Evolutionary conservation across 768 basidiomycete genomes (phyloP), one percentile per base, ranked within the genome.

Genomic region (Lactarius tabidus): DNA sequence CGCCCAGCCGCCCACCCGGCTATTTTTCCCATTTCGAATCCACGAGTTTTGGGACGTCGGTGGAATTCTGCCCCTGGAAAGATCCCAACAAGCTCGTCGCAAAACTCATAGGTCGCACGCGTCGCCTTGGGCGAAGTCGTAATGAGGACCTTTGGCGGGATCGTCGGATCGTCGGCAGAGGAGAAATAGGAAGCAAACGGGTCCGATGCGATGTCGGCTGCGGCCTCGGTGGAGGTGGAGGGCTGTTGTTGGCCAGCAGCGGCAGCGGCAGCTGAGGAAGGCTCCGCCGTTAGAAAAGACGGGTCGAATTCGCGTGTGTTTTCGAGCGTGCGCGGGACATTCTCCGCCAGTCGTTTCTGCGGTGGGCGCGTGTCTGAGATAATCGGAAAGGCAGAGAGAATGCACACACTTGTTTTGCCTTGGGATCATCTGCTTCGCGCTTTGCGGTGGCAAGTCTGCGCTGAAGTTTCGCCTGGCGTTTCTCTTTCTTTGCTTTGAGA

Each of bases 21-120:
- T 72, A 98, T 91, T 65, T 88, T 80, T 0, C 95, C 95, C 70
- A 96, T 78, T 77, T 96, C 94, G 71, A 91, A 96, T 0, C 91
- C 93, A 70, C 91, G 89, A 1, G 93, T 91, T 74, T 91, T 93
- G 71, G 91, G 91, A 69, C 95, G 79, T 65, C 86, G 83, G 60
- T 92, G 86, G 71, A 93, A 93, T 73, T 97, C 92, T 1, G 92
- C 91, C 18, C 95, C 95, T 29, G 95, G 95, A 73, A 93, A 96
- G 36, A 98, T 79, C 2, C 87, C 90, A 10, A 89, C 86, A 23
- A 98, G 76, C 74, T 97, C 97, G 67, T 95, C 93, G 70, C 93
- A 93, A 74, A 99, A 95, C 36, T 91, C 88, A 69, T 94, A 96
- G 1, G 95, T 96, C 20, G 83, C 77, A 72, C 90, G 91, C n/a